These are phyloP conservation scores for Tilletia horrida DNA, from an alignment of 1,284 basidiomycete genomes.

Conservation along the genomic window DNA sequence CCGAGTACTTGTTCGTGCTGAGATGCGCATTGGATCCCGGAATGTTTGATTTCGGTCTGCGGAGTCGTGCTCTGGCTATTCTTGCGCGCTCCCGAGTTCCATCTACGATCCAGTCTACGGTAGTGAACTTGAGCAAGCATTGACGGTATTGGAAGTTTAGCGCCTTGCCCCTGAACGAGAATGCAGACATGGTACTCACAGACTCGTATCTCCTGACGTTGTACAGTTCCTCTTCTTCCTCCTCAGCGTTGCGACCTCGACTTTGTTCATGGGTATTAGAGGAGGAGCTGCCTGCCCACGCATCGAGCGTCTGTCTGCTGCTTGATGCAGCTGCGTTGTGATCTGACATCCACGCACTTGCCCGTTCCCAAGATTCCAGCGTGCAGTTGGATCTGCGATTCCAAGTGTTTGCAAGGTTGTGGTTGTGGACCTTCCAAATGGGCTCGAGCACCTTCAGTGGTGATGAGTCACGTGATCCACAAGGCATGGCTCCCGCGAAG, in stretches of 20 bases:
- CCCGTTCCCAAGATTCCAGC: no score
- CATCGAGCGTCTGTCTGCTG: neutral
- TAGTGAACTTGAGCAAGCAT: slow-evolving; percentile 41
- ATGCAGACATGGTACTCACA: slow-evolving; percentile 22
- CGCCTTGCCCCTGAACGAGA: no score
- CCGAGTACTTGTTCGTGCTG: slow-evolving; percentile 22
- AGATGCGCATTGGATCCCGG: slow-evolving; percentile 32
- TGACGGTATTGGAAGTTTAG: neutral
- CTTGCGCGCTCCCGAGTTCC: slow-evolving; percentile 49
- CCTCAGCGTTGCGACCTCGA: slow-evolving; percentile 23
- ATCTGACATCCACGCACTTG: no score
- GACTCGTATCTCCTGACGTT: slow-evolving; percentile 45
- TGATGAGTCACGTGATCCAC: neutral
- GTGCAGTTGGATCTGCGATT: no score
- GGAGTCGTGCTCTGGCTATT: slow-evolving; percentile 35
- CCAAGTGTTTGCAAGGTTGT: neutral
- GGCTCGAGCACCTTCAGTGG: no score
- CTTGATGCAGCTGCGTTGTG: neutral
- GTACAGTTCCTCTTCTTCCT: slow-evolving; percentile 46
- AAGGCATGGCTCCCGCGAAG: neutral
- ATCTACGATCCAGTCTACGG: slow-evolving; percentile 54
- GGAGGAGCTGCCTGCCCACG: neutral
- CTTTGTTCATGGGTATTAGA: neutral
- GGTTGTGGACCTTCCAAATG: no score
- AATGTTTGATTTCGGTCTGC: slow-evolving; percentile 28